phyloP scores from a whole-genome alignment of 2,329 filamentous ascomycete genomes.

The Penicillium janthinellum region DNA sequence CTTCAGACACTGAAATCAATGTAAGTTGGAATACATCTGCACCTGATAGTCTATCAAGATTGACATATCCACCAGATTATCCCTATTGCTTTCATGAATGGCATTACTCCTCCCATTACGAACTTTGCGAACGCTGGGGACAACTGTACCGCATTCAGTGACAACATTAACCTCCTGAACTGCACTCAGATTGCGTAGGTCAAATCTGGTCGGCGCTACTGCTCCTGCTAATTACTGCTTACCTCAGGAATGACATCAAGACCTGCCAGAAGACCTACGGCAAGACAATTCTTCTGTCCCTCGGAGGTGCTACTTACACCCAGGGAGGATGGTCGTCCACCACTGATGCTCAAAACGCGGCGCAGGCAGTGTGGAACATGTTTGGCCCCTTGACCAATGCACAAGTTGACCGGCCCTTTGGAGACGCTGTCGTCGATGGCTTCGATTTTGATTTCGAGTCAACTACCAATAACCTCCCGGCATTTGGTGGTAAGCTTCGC shows the following conservation, averaged over 20 bases:
- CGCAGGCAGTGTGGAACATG: slow-evolving; percentile 65
- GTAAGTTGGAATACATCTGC: slow-evolving; percentile 1
- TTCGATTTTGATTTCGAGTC: slow-evolving; percentile 74
- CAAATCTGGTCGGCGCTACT: slow-evolving; percentile 35
- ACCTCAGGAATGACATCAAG: slow-evolving; percentile 43
- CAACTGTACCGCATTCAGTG: slow-evolving; percentile 56
- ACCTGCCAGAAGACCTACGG: slow-evolving; percentile 61
- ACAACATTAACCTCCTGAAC: slow-evolving; percentile 55
- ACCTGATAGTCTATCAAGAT: slow-evolving; percentile 2
- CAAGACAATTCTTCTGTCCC: slow-evolving; percentile 69
- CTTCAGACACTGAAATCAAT: slow-evolving; percentile 19
- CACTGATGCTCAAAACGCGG: slow-evolving; percentile 53
- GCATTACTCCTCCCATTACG: slow-evolving; percentile 39
- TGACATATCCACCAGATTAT: slow-evolving; percentile 51
- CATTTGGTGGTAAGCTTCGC: slow-evolving; percentile 60
- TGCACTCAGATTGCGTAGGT: slow-evolving; percentile 62
- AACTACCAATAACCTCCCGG: slow-evolving; percentile 56
- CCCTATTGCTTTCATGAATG: slow-evolving; percentile 62
- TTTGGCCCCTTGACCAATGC: slow-evolving; percentile 59
- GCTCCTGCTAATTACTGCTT: slow-evolving; percentile 3
- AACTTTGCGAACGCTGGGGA: slow-evolving; percentile 65
- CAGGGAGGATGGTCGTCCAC: slow-evolving; percentile 62
- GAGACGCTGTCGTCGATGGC: slow-evolving; percentile 64
- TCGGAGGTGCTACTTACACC: slow-evolving; percentile 67
- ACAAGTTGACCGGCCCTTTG: slow-evolving; percentile 63